Evolutionary conservation across 176 grass and related monocot species (phyloP).

Genomic region (Metroxylon sagu): DNA sequence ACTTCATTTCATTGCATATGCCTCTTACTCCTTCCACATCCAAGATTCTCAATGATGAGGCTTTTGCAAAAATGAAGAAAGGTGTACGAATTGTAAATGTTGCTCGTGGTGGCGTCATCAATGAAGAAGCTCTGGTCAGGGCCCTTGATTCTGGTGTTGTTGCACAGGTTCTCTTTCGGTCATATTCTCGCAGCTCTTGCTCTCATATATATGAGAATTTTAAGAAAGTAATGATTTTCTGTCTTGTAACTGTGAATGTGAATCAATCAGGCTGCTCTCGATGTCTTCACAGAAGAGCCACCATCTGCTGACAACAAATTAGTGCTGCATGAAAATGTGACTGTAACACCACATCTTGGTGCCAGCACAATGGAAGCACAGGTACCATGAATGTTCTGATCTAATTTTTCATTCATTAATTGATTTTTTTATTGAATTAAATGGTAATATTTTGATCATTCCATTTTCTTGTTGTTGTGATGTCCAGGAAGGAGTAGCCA

Average conservation of each 20-base stretch:
- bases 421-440: background rate
- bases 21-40: constrained; percentile 7
- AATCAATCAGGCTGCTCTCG: constrained; percentile 4
- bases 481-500: constrained; percentile 7
- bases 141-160: constrained; percentile 4
- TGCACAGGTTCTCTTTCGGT: background rate
- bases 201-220: background rate
- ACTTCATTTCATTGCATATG: constrained; percentile 10
- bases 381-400: background rate
- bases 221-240: background rate
- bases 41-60: constrained; percentile 8
- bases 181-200: background rate
- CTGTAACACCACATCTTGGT: constrained; percentile 10
- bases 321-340: constrained; percentile 13
- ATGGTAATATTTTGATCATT: background rate
- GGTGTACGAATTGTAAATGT: constrained; percentile 3
- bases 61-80: constrained; percentile 12
- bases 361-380: constrained; percentile 9
- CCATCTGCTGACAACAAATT: constrained; percentile 1
- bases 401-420: background rate
- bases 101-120: constrained; percentile 8
- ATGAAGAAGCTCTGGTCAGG: constrained; percentile 11
- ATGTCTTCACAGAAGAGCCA: constrained; percentile 2
- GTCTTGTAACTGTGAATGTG: background rate
- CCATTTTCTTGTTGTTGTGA: background rate